A percentile compares a stretch with the other conserved stretches of the same genome.
Conservation (phyloP, 1,284 basidiomycete species). For the Apiotrichum montevideense region DNA sequence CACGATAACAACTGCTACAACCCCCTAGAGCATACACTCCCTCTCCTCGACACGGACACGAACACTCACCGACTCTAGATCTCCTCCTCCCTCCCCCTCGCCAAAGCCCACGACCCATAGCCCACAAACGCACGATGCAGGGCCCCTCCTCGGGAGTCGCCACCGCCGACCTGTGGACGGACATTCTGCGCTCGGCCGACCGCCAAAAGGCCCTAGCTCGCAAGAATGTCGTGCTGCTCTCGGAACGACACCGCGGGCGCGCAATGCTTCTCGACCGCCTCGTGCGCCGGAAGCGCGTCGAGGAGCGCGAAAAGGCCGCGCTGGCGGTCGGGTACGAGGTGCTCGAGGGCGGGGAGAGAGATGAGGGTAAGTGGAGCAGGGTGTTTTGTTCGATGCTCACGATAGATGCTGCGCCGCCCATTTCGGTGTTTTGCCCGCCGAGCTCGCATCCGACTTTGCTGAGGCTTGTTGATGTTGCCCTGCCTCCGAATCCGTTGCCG, state of each 20-base stretch:
- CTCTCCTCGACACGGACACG: too few species aligned
- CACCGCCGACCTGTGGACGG: conserved; percentile 69
- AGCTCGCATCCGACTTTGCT: conserved; percentile 68
- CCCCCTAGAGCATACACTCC: too few species aligned
- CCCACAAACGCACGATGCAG: not conserved
- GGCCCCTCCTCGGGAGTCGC: too few species aligned
- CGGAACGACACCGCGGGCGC: conserved; percentile 51
- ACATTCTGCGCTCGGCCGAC: conserved; percentile 79
- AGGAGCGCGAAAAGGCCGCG: conserved; percentile 47
- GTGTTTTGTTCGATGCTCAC: not conserved
- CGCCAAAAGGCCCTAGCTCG: conserved; percentile 64
- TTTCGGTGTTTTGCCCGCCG: conserved; percentile 84
- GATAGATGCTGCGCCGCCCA: conserved; percentile 71
- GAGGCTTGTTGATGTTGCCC: conserved; percentile 71
- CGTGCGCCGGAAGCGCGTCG: conserved; percentile 5
- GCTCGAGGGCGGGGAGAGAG: conserved; percentile 77
- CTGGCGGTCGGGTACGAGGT: conserved; percentile 84
- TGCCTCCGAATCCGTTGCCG: conserved; percentile 55
- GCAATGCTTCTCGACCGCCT: conserved; percentile 20
- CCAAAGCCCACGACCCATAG: not conserved
- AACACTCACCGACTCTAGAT: too few species aligned
- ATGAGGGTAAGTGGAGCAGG: conserved; percentile 64
- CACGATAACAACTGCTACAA: too few species aligned
- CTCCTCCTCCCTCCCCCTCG: not conserved
- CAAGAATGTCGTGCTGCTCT: conserved; percentile 72